Conservation (phyloP, 2,329 filamentous ascomycete species). For the Byssoonygena ceratinophila region DNA sequence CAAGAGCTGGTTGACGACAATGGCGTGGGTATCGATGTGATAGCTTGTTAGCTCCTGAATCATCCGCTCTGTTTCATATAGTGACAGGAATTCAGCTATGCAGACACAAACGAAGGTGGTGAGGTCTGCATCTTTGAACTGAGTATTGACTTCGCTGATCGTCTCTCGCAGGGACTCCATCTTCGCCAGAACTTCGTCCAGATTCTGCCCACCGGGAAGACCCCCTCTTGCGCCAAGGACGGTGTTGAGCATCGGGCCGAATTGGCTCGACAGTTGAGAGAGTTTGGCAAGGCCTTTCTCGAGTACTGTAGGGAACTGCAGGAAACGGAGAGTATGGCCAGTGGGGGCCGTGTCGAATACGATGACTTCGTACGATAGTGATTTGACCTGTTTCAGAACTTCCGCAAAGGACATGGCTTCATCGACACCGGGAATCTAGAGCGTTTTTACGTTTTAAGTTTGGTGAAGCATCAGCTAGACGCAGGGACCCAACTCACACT, state of each 20-base stretch:
- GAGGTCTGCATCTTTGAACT: conserved; percentile 93
- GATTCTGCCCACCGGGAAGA: conserved; percentile 82
- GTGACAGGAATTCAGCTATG: conserved; percentile 89
- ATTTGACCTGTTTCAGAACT: conserved; percentile 98
- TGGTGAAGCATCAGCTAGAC: not conserved
- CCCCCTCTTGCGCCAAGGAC: conserved; percentile 68
- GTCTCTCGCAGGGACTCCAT: conserved; percentile 88
- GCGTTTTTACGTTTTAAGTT: not conserved
- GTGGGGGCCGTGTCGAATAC: conserved; percentile 98
- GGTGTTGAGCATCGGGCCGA: conserved; percentile 89
- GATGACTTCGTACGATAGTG: conserved; percentile 95
- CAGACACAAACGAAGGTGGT: conserved; percentile 98
- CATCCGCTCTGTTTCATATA: conserved; percentile 99
- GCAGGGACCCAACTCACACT: conserved; percentile 50
- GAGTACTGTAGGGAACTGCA: conserved; percentile 94
- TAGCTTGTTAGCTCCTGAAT: conserved; percentile 94
- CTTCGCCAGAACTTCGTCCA: conserved; percentile 86
- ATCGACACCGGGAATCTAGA: conserved; percentile 93
- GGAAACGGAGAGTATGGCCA: conserved; percentile 93
- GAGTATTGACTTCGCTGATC: conserved; percentile 88
- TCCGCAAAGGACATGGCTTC: conserved; percentile 99
- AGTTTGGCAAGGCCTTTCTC: conserved; percentile 98
- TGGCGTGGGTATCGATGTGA: conserved; percentile 89
- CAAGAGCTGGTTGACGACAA: conserved; percentile 95
- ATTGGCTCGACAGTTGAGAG: conserved; percentile 84